Evolutionary conservation across 164 flowering plant genomes (phyloP).

Genomic region (Pachysandra terminalis): DNA sequence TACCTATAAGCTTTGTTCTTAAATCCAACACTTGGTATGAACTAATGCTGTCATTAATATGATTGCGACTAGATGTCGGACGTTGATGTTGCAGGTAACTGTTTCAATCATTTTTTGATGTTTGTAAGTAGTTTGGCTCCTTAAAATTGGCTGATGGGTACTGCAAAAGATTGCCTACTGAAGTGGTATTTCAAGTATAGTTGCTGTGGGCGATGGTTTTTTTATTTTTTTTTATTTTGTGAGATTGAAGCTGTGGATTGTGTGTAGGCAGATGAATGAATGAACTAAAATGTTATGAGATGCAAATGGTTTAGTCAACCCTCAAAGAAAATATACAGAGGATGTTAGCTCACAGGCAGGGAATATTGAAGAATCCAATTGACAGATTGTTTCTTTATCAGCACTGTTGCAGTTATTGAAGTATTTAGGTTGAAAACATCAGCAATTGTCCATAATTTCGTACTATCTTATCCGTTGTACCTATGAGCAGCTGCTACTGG

Average conservation of each 20-base stretch:
- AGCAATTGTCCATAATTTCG: neutral
- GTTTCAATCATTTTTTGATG: neutral
- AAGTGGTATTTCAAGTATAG: neutral
- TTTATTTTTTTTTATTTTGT: neutral
- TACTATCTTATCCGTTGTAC: slow-evolving; percentile 4
- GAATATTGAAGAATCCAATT: slow-evolving; percentile 6
- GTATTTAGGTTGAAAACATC: slow-evolving; percentile 7
- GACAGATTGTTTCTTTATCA: slow-evolving; percentile 1
- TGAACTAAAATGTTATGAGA: slow-evolving; percentile 2
- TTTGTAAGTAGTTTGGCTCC: slow-evolving; percentile 6
- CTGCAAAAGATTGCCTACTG: neutral
- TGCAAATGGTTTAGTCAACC: neutral
- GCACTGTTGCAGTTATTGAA: slow-evolving; percentile 5
- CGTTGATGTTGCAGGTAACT: neutral
- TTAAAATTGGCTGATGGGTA: neutral
- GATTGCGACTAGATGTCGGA: neutral
- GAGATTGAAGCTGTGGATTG: neutral
- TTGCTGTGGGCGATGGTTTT: neutral
- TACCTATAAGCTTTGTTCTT: slow-evolving; percentile 2
- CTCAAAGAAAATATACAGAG: slow-evolving; percentile 1
- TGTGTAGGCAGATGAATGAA: neutral
- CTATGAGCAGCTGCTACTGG: slow-evolving; percentile 17
- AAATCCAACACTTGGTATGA: slow-evolving; percentile 2
- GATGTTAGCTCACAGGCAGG: slow-evolving; percentile 6
- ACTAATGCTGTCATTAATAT: neutral